Base-by-base conservation (phyloP, 106 monocot genomes). In the Dendrobium nobile region DNA sequence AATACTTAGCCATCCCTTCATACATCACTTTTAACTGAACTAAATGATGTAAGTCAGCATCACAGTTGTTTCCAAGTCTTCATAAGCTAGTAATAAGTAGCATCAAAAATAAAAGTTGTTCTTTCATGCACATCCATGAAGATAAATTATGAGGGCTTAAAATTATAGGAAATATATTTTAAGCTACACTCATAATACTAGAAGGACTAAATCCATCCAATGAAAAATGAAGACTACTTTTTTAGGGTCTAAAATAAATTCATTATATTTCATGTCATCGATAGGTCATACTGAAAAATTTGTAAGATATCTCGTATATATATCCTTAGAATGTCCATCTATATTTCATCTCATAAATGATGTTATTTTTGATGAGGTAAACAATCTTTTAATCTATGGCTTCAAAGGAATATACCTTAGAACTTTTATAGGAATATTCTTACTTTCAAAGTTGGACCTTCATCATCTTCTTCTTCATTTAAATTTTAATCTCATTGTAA, bases 361-460 rank as follows among this genome's bases (percentile, higher is more conserved):
- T 2, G 13, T 7, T 59, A 8, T 64, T 64, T 43, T 79, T 9
- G 58, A 18, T 20, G 40, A 79, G 6, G 40, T 64, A 64, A 61
- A 79, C 2, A 61, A 28, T 19, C 61, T 19, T 42, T 64, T 56
- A 27, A 79, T 13, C 31, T 42, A 22, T 61, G 15, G 7, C 27
- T 37, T 79, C 20, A 65, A 41, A 41, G 79, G 19, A 64, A 59
- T 27, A 19, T 79, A 79, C 18, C 67, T 33, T 33, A 80, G 19
- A 45, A 77, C 9, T 31, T 77, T 80, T 13, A 11, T 27, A 61
- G 65, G 45, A 76, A 47, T 67, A 20, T 81, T 81, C 15, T 64
- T 2, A 28, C 37, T 28, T 20, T 5, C 24, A 24, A 4, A 10
- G 56, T 4, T 45, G 45, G 45, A 45, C 45, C 45, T 45, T 45